Evolutionary conservation across 257 asterid species (phyloP).

Genomic region (Scutellaria baicalensis): DNA sequence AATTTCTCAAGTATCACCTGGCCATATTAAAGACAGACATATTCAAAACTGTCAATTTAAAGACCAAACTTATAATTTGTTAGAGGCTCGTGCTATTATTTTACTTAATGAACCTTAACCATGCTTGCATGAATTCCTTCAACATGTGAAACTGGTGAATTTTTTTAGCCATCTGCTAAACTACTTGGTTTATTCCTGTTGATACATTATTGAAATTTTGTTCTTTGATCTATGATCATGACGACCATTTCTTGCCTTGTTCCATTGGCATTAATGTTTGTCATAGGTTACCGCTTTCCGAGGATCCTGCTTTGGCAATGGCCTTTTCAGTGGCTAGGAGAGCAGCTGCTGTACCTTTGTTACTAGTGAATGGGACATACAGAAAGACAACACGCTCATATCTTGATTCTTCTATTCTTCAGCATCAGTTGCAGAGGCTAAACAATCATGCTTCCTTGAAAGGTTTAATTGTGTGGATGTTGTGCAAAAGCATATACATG

Average conservation of each 20-base stretch:
- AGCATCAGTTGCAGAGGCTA: constrained; percentile 88
- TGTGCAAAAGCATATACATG: constrained; percentile 1
- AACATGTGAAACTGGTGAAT: background rate
- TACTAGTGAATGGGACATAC: constrained; percentile 95
- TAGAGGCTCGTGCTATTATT: background rate
- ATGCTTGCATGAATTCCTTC: background rate
- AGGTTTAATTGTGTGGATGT: constrained; percentile 40
- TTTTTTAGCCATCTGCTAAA: background rate
- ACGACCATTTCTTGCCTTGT: constrained; percentile 7
- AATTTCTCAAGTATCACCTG: background rate
- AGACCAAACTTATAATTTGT: background rate
- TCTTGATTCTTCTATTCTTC: constrained; percentile 93
- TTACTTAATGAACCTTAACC: constrained; percentile 1
- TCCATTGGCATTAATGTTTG: constrained; percentile 11
- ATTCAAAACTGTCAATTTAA: background rate
- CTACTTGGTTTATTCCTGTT: background rate
- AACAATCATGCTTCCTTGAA: constrained; percentile 75
- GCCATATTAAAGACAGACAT: background rate
- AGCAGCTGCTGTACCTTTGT: constrained; percentile 90
- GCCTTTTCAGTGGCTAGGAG: constrained; percentile 92
- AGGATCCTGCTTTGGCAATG: constrained; percentile 96
- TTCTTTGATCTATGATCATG: constrained; percentile 1
- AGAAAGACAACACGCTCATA: constrained; percentile 87
- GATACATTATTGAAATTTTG: background rate
- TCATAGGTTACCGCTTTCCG: constrained; percentile 79